Base-by-base conservation (phyloP, 169 alveolate species). In the Besnoitia besnoiti region DNA sequence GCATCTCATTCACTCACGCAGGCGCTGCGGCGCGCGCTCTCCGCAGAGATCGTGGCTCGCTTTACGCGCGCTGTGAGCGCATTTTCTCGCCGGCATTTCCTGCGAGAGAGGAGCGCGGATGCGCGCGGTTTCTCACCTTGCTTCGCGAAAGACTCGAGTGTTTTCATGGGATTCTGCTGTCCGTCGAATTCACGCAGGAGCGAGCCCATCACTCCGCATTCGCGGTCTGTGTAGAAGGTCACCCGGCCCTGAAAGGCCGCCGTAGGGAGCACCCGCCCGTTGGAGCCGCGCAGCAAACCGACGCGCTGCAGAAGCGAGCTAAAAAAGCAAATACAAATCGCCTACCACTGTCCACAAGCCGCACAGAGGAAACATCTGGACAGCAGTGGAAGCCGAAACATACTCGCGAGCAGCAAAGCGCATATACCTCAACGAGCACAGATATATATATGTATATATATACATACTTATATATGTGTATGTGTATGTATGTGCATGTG, bases 71-170 rank as follows among this genome's bases (percentile, higher is more conserved):
- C n/a, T n/a, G n/a, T n/a, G n/a, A n/a, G n/a, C n/a, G n/a, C n/a
- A n/a, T n/a, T n/a, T n/a, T n/a, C n/a, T n/a, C n/a, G n/a, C n/a
- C n/a, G 42, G 16, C 47, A 0, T n/a, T 37, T 35, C n/a, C 0
- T n/a, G n/a, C 47, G 44, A 7, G 47, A 2, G n/a, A 5, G 21
- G 44, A 67, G n/a, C 67, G 59, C 85, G 85, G 16, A 24, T 75
- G 33, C 4, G 39, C 12, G 30, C 50, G 14, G 42, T 19, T 19
- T 2, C 76, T 5, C 8, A 87, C 91, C 91, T 62, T 61, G 82
- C 27, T 62, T 87, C 27, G 91, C 91, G 30, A 87, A 61, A 42
- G 51, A 44, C 62, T 87, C 91, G 39, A 87, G 91, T 0, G 85
- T 12, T 24, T 73, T 37, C 42, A 87, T 46, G 46, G 91, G 91